Base-by-base conservation (phyloP, 1,139 yeast genomes). In the Blastobotrys indianensis region DNA sequence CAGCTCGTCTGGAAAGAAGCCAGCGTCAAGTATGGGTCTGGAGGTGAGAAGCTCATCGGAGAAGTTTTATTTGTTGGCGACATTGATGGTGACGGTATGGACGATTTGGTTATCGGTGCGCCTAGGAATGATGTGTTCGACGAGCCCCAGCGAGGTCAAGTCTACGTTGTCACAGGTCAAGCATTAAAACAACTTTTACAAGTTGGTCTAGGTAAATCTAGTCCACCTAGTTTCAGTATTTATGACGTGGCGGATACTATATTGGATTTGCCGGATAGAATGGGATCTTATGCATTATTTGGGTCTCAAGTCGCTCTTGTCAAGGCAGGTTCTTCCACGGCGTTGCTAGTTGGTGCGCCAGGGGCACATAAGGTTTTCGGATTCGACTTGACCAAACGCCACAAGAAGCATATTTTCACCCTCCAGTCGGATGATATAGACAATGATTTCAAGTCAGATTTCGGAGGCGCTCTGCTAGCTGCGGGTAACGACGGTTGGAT, bases 91-190 rank as follows among this genome's bases (percentile, higher is more conserved):
- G 70, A 68, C 42, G 70, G 69, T 0, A 50, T 58, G 11, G 68
- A 67, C 0, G 79, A 75, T 37, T 52, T 78, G 16, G 46, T 75
- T 1, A 54, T 78, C 2, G 73, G 75, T 0, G 68, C 77, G 0
- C 73, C 73, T 6, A 65, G 61, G 43, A 64, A 69, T 10, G 74
- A 73, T 47, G 55, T 54, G 12, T 52, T 46, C 7, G 50, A 49
- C 0, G 32, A 39, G 1, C 53, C 59, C 3, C 79, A 77, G 48
- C 56, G 61, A 9, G 83, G 83, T 0, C 57, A 58, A 6, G 69
- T 75, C 0, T 56, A 58, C 11, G 56, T 69, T 0, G 43, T 77
- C 9, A 65, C 68, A 32, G 76, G 76, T 1, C 41, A 44, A 3
- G 38, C 60, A 32, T 47, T 65, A 37, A 44, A 47, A 16, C 43